phyloP scores from a whole-genome alignment of 2,329 filamentous ascomycete species.

The Apiospora pterosperma region DNA sequence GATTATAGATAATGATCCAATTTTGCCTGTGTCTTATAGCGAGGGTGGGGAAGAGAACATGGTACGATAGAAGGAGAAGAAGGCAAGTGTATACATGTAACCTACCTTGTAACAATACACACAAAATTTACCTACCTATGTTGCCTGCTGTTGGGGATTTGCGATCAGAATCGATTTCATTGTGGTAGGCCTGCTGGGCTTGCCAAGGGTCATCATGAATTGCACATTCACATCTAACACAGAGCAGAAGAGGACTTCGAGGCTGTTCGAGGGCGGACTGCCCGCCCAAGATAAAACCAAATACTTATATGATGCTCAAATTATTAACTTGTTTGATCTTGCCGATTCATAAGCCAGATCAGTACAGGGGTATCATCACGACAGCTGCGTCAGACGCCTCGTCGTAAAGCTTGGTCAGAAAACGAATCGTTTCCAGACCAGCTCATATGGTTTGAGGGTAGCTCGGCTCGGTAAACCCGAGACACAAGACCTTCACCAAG shows the following conservation, averaged over 20 bases:
- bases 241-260: not conserved
- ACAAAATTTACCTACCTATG: not conserved
- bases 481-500: not conserved
- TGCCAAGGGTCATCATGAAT: no score
- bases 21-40: not conserved
- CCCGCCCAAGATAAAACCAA: not conserved
- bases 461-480: not conserved
- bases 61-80: not conserved
- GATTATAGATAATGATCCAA: not conserved
- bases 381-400: not conserved
- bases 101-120: slow-evolving; percentile 14
- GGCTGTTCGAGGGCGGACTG: not conserved
- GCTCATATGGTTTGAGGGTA: not conserved
- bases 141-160: not conserved
- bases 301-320: not conserved
- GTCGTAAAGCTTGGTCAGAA: not conserved
- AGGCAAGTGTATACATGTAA: slow-evolving; percentile 12
- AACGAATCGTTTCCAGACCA: not conserved
- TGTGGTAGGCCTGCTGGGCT: no score
- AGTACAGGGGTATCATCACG: not conserved
- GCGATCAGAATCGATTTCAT: not conserved
- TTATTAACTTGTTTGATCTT: not conserved
- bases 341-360: not conserved
- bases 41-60: not conserved
- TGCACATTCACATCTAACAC: not conserved